Conservation (phyloP, 2,329 filamentous ascomycete genomes). For the Curvularia lunata region DNA sequence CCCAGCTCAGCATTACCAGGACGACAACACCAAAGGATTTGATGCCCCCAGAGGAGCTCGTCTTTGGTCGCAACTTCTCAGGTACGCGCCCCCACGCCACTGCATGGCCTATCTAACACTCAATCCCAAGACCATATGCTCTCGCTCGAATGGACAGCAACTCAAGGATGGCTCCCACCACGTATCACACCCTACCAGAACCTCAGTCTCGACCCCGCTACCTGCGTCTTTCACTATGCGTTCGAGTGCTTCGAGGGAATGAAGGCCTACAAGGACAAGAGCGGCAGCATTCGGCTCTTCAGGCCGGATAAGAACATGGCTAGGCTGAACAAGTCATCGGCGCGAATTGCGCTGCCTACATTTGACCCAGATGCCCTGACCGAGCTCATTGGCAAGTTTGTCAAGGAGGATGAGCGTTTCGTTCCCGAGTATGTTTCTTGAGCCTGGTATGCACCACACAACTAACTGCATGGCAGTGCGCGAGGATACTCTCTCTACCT, state of each 20-base stretch:
- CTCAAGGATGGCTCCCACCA: constrained; percentile 81
- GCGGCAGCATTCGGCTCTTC: constrained; percentile 83
- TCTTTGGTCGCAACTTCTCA: constrained; percentile 92
- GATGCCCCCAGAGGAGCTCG: constrained; percentile 76
- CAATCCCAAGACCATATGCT: constrained; percentile 85
- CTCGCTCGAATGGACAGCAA: constrained; percentile 87
- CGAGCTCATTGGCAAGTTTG: constrained; percentile 80
- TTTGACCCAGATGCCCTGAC: constrained; percentile 78
- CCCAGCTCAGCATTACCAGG: constrained; percentile 75
- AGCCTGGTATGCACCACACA: not conserved
- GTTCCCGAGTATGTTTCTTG: constrained; percentile 72
- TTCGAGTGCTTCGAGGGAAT: constrained; percentile 99
- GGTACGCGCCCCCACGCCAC: constrained; percentile 58
- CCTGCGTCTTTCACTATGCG: constrained; percentile 97
- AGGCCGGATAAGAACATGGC: constrained; percentile 96
- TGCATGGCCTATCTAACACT: constrained; percentile 23
- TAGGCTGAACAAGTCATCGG: constrained; percentile 87
- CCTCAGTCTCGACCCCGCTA: constrained; percentile 92
- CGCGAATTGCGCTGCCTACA: constrained; percentile 89
- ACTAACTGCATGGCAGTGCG: constrained; percentile 45
- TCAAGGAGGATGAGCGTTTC: constrained; percentile 82
- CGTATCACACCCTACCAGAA: constrained; percentile 94
- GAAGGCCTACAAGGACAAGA: constrained; percentile 95
- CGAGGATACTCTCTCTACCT: constrained; percentile 95
- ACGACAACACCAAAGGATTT: constrained; percentile 77